These are phyloP conservation scores for Podaxis mareebaensis DNA, from an alignment of 768 basidiomycete genomes.

Conservation along the genomic window DNA sequence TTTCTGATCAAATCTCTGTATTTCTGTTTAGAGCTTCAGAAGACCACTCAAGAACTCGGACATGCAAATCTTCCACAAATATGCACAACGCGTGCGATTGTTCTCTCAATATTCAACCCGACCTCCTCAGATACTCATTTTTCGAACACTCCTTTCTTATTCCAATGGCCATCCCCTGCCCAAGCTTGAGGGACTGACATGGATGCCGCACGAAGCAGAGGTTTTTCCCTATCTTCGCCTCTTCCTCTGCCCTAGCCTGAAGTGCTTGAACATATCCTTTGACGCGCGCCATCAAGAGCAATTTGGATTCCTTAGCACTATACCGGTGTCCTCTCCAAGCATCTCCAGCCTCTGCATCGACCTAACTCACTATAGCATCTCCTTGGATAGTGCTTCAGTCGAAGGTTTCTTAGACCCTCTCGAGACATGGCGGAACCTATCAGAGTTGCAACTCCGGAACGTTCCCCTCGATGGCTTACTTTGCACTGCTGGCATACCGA, in stretches of 20 bases:
- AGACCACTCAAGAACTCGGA: neutral
- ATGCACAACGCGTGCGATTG: neutral
- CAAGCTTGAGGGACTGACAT: neutral
- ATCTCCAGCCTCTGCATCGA: neutral
- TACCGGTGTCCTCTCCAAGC: neutral
- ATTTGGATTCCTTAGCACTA: neutral
- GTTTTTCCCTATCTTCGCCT: neutral
- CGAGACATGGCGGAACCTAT: neutral
- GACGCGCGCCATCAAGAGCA: neutral
- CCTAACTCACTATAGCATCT: neutral
- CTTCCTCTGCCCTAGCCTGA: neutral
- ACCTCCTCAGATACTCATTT: neutral
- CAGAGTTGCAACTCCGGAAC: neutral
- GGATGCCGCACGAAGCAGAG: neutral
- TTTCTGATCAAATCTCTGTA: too few species aligned
- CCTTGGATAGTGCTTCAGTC: neutral
- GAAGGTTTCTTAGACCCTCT: neutral
- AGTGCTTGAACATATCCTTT: neutral
- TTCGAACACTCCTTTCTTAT: neutral
- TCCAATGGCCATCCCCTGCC: neutral
- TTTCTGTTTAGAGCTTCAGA: neutral
- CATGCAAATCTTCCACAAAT: neutral
- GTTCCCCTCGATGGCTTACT: neutral
- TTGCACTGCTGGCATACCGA: neutral
- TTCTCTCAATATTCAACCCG: neutral